phyloP scores from a whole-genome alignment of 352 stramenopile species.

The Globisporangium viniferum region DNA sequence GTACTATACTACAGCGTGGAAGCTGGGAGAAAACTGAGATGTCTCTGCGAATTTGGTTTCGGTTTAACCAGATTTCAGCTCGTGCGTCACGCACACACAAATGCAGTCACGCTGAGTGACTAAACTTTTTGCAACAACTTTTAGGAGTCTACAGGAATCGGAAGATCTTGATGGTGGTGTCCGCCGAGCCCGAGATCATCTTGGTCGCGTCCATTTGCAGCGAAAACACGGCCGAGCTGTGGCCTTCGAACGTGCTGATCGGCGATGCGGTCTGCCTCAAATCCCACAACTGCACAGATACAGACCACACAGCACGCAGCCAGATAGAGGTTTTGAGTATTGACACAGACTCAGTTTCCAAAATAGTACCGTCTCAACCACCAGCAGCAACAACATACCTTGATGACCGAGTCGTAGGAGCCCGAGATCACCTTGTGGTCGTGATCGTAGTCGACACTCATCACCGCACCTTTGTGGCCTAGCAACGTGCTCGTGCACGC shows the following conservation, averaged over 20 bases:
- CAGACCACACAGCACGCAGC: background rate
- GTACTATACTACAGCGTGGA: no score
- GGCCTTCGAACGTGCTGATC: slow-evolving; percentile 22
- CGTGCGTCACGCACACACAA: no score
- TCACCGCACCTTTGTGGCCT: slow-evolving; percentile 24
- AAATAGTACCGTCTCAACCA: background rate
- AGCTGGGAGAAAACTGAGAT: no score
- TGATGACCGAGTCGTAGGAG: slow-evolving; percentile 31
- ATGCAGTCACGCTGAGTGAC: no score
- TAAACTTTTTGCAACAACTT: no score
- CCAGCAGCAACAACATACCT: slow-evolving; percentile 9
- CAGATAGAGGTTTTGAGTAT: background rate
- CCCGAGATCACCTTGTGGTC: slow-evolving; percentile 23
- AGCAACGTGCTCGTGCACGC: slow-evolving; percentile 18
- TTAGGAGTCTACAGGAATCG: slow-evolving; percentile 17
- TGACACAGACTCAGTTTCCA: background rate
- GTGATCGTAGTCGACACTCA: slow-evolving; percentile 28
- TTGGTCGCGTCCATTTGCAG: slow-evolving; percentile 29
- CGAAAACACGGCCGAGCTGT: slow-evolving; percentile 31
- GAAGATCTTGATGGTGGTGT: slow-evolving; percentile 36
- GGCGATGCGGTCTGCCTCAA: slow-evolving; percentile 13
- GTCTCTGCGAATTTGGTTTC: no score
- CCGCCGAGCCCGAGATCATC: slow-evolving; percentile 30
- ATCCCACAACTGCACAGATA: slow-evolving; percentile 22
- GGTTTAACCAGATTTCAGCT: no score